Evolutionary conservation across 805 yeast species (phyloP).

Genomic region (Lipomyces starkeyi): DNA sequence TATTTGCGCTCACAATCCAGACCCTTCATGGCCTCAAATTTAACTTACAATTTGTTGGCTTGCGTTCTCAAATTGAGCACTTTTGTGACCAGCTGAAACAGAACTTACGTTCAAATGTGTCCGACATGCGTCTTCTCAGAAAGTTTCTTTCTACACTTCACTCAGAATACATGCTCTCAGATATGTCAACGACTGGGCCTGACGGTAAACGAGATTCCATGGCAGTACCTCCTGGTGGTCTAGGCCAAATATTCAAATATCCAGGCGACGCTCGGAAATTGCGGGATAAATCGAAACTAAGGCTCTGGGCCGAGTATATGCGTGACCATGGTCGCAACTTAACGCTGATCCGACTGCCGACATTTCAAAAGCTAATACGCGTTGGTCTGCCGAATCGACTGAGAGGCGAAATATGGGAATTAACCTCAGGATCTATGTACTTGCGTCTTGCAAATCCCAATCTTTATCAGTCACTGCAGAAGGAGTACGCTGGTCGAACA

Average conservation of each 20-base stretch:
- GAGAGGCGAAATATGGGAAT: conserved; percentile 97
- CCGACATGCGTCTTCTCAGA: conserved; percentile 64
- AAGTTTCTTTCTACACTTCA: conserved; percentile 74
- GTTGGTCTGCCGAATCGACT: conserved; percentile 94
- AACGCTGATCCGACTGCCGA: conserved; percentile 71
- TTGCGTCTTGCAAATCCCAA: conserved; percentile 65
- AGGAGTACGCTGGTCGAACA: conserved; percentile 63
- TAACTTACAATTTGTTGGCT: conserved; percentile 75
- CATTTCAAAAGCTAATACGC: conserved; percentile 80
- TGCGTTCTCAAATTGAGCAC: conserved; percentile 76
- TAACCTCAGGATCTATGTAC: conserved; percentile 84
- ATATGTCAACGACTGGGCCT: conserved; percentile 16
- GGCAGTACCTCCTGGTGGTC: conserved; percentile 76
- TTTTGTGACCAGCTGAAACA: conserved; percentile 74
- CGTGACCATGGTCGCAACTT: conserved; percentile 83
- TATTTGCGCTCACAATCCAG: conserved; percentile 75
- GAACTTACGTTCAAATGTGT: conserved; percentile 65
- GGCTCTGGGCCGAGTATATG: conserved; percentile 92
- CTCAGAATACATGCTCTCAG: conserved; percentile 74
- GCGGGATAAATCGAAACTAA: conserved; percentile 83
- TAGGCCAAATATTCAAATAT: conserved; percentile 81
- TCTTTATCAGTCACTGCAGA: conserved; percentile 64
- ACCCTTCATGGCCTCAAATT: conserved; percentile 70
- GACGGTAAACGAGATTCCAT: conserved; percentile 48
- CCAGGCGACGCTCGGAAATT: conserved; percentile 85